phyloP scores from a whole-genome alignment of 148 eudicot species.

The Rhododendron henanense region DNA sequence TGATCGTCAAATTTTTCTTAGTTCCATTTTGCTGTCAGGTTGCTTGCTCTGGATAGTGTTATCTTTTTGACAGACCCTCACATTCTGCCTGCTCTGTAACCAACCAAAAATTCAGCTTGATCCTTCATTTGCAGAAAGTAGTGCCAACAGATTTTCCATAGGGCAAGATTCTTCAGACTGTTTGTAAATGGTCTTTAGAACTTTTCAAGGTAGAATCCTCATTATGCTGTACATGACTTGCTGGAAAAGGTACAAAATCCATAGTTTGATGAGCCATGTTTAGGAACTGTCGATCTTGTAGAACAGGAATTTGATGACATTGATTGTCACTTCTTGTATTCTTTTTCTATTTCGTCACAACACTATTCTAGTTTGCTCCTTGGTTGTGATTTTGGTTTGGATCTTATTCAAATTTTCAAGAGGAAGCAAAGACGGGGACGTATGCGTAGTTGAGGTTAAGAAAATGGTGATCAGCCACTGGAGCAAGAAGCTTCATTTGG shows the following conservation, averaged over 20 bases:
- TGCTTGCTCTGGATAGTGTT: neutral
- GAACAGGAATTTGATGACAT: neutral
- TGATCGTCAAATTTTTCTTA: neutral
- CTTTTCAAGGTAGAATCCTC: neutral
- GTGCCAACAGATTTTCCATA: neutral
- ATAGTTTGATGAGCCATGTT: neutral
- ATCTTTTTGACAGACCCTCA: neutral
- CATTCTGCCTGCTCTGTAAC: neutral
- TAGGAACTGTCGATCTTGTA: neutral
- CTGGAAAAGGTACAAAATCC: neutral
- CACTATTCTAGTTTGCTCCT: neutral
- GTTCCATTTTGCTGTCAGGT: neutral
- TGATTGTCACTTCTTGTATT: neutral
- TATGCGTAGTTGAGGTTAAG: slow-evolving; percentile 82
- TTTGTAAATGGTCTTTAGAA: neutral
- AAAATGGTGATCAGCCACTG: slow-evolving; percentile 74
- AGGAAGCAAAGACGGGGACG: slow-evolving; percentile 95
- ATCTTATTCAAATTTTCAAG: slow-evolving; percentile 22
- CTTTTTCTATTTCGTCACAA: neutral
- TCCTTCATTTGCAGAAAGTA: neutral
- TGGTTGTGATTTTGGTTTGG: neutral
- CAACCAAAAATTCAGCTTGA: neutral
- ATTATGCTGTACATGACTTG: neutral
- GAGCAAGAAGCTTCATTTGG: slow-evolving; percentile 91
- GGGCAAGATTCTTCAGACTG: neutral